Base-by-base conservation (phyloP, 805 yeast genomes). In the Candida qinlingensis region DNA sequence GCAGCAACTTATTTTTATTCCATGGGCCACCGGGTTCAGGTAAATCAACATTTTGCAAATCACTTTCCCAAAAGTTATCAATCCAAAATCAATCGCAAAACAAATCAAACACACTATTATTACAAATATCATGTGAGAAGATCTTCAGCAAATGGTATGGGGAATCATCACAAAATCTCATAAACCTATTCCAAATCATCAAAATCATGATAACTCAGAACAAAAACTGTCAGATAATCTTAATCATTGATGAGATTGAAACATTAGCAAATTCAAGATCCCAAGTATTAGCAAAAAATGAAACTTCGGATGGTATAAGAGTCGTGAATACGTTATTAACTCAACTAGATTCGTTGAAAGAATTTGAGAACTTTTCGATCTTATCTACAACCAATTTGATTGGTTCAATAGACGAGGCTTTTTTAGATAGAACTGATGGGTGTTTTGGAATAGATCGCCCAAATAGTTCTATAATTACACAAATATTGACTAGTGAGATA, bases 11-110 rank as follows among this genome's bases (percentile, higher is more conserved):
- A 5, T 47, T 64, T 10, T 44, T 66, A 5, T 53, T 73, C 1
- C 70, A 72, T 55, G 78, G 78, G 0, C 72, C 76, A 3, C 76
- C 78, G 4, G 78, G 78, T 1, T 70, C 75, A 3, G 78, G 78
- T 5, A 74, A 74, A 56, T 71, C 77, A 1, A 69, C 74, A 2
- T 45, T 73, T 4, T 69, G 74, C 40, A 70, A 60, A 40, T 67
- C 76, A 0, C 41, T 72, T 7, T 65, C 73, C 31, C 76, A 72
- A 35, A 73, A 71, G 54, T 46, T 72, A 27, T 58, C 74, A 26
- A 66, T 70, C 9, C 51, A 28, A 26, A 25, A 40, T n/a, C 48
- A 44, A 12, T 37, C 12, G 10, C 5, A 8, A 12, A 25, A 68
- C 26, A 45, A 37, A 36, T 45, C 31, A 13, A 55, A 54, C 19